Evolutionary conservation across 495 filamentous ascomycete genomes (phyloP).

Genomic region (Penicillium fimorum): DNA sequence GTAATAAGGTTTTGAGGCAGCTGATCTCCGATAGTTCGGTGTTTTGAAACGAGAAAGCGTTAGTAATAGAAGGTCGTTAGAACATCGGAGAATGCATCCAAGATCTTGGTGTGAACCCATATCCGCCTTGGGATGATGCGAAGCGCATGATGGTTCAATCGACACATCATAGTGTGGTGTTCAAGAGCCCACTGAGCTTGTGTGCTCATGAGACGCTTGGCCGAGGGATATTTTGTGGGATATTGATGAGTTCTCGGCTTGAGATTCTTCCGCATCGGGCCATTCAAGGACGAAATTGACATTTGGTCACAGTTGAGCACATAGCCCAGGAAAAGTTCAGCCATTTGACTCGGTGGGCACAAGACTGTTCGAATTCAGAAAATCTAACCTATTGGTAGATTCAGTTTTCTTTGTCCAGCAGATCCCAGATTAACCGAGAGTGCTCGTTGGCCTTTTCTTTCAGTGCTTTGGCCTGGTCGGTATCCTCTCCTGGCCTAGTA

Average conservation of each 20-base stretch:
- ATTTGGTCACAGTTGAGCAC: background rate
- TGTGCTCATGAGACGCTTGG: background rate
- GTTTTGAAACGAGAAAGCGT: background rate
- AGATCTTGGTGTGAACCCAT: background rate
- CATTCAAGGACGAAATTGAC: background rate
- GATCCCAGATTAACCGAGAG: constrained; percentile 37
- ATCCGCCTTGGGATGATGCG: background rate
- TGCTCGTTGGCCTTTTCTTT: constrained; percentile 26
- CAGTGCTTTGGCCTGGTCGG: constrained; percentile 5
- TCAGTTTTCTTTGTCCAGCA: constrained; percentile 34
- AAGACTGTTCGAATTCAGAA: background rate
- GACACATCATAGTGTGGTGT: background rate
- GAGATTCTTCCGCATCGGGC: background rate
- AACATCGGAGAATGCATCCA: background rate
- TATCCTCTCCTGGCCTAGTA: constrained; percentile 3
- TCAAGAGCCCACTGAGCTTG: background rate
- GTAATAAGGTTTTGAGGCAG: background rate
- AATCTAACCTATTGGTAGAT: background rate
- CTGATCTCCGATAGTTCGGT: background rate
- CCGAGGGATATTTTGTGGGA: too few species aligned
- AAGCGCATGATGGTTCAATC: background rate
- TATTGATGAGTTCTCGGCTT: too few species aligned
- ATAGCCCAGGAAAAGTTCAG: background rate
- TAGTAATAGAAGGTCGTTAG: background rate
- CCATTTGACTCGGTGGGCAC: background rate